Evolutionary conservation across 768 basidiomycete genomes (phyloP).

Genomic region (Cyclocybe cylindracea): DNA sequence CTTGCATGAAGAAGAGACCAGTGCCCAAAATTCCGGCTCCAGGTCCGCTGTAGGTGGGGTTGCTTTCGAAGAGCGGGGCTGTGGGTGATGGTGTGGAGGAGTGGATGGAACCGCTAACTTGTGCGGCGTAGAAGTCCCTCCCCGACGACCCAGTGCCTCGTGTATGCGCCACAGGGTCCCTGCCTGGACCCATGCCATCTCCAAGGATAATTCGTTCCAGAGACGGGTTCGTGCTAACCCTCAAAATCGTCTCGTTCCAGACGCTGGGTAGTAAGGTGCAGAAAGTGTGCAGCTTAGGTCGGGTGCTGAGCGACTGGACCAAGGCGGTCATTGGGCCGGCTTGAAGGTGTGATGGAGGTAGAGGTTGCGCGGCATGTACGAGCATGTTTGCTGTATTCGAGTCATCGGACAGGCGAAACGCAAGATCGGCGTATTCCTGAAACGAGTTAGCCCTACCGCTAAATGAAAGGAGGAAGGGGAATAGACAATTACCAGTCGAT

Average conservation of each 20-base stretch:
- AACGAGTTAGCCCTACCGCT: not conserved
- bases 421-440: conserved; percentile 55
- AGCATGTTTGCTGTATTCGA: conserved; percentile 13
- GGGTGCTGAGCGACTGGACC: conserved; percentile 36
- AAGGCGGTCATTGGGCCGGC: conserved; percentile 34
- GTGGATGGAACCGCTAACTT: conserved; percentile 4
- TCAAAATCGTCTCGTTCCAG: conserved; percentile 57
- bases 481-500: conserved; percentile 43
- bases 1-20: conserved; percentile 59
- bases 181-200: conserved; percentile 17
- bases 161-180: conserved; percentile 11
- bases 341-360: conserved; percentile 5
- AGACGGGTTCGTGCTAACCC: conserved; percentile 47
- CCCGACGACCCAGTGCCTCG: conserved; percentile 1
- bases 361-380: conserved; percentile 8
- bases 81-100: conserved; percentile 1
- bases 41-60: no score
- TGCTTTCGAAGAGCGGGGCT: conserved; percentile 1
- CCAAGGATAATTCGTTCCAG: conserved; percentile 47
- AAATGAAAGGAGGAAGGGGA: not conserved
- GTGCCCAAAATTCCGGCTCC: conserved; percentile 39
- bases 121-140: conserved; percentile 14
- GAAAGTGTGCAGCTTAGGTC: conserved; percentile 46
- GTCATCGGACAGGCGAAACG: conserved; percentile 58
- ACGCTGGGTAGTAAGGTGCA: conserved; percentile 56